Percentiles rank a stretch among this genome's conserved stretches.
phyloP scores from a whole-genome alignment of 2,329 filamentous ascomycete species.

The Diaporthe capsici region DNA sequence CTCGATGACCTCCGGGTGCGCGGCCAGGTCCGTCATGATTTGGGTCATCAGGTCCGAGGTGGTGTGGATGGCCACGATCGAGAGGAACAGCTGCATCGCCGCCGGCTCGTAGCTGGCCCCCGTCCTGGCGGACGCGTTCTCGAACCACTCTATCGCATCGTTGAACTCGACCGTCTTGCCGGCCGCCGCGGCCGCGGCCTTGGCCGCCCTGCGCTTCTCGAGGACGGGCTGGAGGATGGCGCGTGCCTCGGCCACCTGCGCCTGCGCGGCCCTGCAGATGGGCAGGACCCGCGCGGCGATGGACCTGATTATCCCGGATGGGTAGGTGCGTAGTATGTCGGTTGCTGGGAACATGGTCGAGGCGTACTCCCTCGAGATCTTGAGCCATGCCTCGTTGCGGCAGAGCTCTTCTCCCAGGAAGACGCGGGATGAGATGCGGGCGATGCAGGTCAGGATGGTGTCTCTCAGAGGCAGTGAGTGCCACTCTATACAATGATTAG shows the following conservation, averaged over 20 bases:
- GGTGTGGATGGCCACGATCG: slow-evolving; percentile 58
- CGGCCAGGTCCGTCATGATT: slow-evolving; percentile 56
- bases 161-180: slow-evolving; percentile 21
- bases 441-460: slow-evolving; percentile 58
- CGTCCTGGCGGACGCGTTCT: slow-evolving; percentile 49
- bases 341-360: slow-evolving; percentile 46
- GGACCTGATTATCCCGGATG: slow-evolving; percentile 46
- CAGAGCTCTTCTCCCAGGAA: slow-evolving; percentile 62
- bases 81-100: slow-evolving; percentile 53
- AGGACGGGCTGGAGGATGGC: slow-evolving; percentile 56
- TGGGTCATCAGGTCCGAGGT: slow-evolving; percentile 54
- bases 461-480: background rate
- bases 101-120: slow-evolving; percentile 51
- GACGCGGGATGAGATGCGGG: slow-evolving; percentile 63
- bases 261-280: slow-evolving; percentile 55
- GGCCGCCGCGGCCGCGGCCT: slow-evolving; percentile 45
- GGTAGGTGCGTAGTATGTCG: background rate
- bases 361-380: slow-evolving; percentile 59
- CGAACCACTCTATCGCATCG: slow-evolving; percentile 55
- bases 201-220: slow-evolving; percentile 53
- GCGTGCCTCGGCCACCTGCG: slow-evolving; percentile 57
- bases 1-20: slow-evolving; percentile 56
- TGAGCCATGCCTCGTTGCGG: slow-evolving; percentile 62
- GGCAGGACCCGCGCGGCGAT: slow-evolving; percentile 54
- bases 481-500: slow-evolving; percentile 9